Percentiles rank a stretch among this genome's conserved stretches.
phyloP scores from a whole-genome alignment of 805 yeast genomes.

The Sugiyamaella floridensis region DNA sequence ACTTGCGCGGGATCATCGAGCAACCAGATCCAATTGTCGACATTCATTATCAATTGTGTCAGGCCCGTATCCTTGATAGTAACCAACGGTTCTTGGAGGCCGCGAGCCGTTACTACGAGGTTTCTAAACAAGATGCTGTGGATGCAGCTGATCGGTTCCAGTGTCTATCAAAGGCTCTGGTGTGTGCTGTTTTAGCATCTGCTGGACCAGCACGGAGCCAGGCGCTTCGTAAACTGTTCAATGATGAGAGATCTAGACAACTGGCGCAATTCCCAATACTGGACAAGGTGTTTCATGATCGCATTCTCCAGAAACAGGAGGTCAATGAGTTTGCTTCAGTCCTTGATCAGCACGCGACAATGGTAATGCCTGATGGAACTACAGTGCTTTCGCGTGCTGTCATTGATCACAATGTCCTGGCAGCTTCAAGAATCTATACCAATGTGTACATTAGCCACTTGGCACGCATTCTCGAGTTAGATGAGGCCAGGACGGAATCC shows the following conservation, averaged over 20 bases:
- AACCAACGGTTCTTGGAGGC: slow-evolving; percentile 28
- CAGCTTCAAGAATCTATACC: slow-evolving; percentile 27
- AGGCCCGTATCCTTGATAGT: slow-evolving; percentile 28
- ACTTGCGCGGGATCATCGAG: slow-evolving; percentile 17
- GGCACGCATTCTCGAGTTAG: slow-evolving; percentile 23
- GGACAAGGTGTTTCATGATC: slow-evolving; percentile 24
- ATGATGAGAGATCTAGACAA: slow-evolving; percentile 24
- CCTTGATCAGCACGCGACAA: slow-evolving; percentile 19
- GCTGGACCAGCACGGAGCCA: slow-evolving; percentile 29
- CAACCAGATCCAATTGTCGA: slow-evolving; percentile 10
- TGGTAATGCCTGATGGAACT: slow-evolving; percentile 20
- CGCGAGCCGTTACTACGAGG: slow-evolving; percentile 24
- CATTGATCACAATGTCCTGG: slow-evolving; percentile 30
- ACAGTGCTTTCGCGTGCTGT: slow-evolving; percentile 27
- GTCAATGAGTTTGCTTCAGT: slow-evolving; percentile 17
- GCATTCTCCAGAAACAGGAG: slow-evolving; percentile 23
- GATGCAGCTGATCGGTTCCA: slow-evolving; percentile 22
- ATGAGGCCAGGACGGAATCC: slow-evolving; percentile 21
- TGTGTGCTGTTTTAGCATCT: slow-evolving; percentile 28
- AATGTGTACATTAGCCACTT: slow-evolving; percentile 24
- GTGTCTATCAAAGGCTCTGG: slow-evolving; percentile 25
- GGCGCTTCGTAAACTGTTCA: slow-evolving; percentile 22
- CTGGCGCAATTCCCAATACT: slow-evolving; percentile 16
- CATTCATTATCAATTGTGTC: slow-evolving; percentile 26
- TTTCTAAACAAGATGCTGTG: slow-evolving; percentile 20